These are phyloP conservation scores for Fallopia convolvulus DNA, from an alignment of 148 eudicot genomes.

Conservation along the genomic window DNA sequence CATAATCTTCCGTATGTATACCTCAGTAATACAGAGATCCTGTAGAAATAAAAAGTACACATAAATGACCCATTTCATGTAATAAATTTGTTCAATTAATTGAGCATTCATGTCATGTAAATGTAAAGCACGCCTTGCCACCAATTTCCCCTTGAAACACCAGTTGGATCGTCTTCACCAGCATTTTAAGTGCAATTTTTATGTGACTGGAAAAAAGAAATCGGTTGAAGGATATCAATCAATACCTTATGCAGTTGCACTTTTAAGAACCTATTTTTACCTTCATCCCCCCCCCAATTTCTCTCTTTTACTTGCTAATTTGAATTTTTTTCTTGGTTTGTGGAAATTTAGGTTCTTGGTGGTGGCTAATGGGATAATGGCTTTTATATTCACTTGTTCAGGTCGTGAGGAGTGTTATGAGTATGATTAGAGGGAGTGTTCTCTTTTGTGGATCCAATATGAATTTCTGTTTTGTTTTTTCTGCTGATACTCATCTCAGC, in stretches of 20 bases:
- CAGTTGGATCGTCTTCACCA: slow-evolving; percentile 69
- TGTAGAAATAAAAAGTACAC: slow-evolving; percentile 18
- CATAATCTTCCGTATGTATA: not conserved
- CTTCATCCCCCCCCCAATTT: too few relatives aligned
- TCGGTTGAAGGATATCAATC: too few relatives aligned
- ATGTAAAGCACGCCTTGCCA: slow-evolving; percentile 57
- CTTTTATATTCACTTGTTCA: slow-evolving; percentile 79
- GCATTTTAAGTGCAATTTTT: too few relatives aligned
- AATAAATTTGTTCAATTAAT: not conserved
- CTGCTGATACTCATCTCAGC: not conserved
- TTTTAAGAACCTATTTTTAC: not conserved
- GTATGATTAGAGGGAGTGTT: slow-evolving; percentile 66
- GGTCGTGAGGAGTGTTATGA: slow-evolving; percentile 54
- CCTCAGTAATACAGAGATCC: slow-evolving; percentile 79
- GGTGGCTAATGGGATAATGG: slow-evolving; percentile 64
- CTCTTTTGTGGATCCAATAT: slow-evolving; percentile 90
- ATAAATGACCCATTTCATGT: not conserved
- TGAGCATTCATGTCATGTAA: not conserved
- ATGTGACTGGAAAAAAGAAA: too few relatives aligned
- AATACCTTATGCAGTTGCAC: too few relatives aligned
- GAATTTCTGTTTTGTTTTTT: not conserved
- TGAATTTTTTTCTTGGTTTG: not conserved
- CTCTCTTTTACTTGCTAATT: not conserved
- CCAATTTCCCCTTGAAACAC: slow-evolving; percentile 84
- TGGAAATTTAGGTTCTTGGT: slow-evolving; percentile 59